Evolutionary conservation across 495 filamentous ascomycete genomes (phyloP), one percentile per base, ranked within the genome.

Genomic region (Xylaria palmicola): DNA sequence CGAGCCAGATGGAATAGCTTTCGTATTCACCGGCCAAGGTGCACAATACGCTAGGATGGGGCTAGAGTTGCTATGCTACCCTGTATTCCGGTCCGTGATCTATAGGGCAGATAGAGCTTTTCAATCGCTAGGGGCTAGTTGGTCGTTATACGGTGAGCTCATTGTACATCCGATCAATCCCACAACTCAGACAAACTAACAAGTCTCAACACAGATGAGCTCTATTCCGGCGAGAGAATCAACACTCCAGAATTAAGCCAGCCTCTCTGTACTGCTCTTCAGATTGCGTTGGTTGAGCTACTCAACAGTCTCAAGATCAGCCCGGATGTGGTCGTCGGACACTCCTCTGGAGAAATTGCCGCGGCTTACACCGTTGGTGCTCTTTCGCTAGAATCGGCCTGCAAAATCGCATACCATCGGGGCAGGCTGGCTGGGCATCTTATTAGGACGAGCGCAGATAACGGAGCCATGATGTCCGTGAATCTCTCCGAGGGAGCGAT

Each of bases 291-390:
- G 15, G 76, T 84, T 0, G 75, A 80, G 5, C 59, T 87, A 3
- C 65, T 86, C 1, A 41, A 52, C 6, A 69, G 59, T n/a, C 83
- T 79, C 75, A 72, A 72, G 20, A 70, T 87, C 15, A 40, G 39
- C 1, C 79, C 81, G 0, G 36, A 51, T 13, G 71, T 69, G 26
- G 80, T 83, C 0, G 71, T 83, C 1, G 83, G 84, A 4, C 83
- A 87, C 62, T 86, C 83, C 1, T 81, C 77, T 59, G 84, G 84
- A 1, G 84, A 87, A 60, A 86, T 86, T 61, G 72, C 64, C 3
- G 70, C 70, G 0, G 72, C 72, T 1, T 82, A 79, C 59, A 58
- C 75, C 15, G 55, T 64, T 2, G 79, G 79, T 7, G 69, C 68
- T 20, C 37, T 83, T 15, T 69, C 72, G 1, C 72, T 77, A 17